These are phyloP conservation scores for Thymus mandschuricus DNA, from an alignment of 257 asterid genomes.

Conservation along the genomic window DNA sequence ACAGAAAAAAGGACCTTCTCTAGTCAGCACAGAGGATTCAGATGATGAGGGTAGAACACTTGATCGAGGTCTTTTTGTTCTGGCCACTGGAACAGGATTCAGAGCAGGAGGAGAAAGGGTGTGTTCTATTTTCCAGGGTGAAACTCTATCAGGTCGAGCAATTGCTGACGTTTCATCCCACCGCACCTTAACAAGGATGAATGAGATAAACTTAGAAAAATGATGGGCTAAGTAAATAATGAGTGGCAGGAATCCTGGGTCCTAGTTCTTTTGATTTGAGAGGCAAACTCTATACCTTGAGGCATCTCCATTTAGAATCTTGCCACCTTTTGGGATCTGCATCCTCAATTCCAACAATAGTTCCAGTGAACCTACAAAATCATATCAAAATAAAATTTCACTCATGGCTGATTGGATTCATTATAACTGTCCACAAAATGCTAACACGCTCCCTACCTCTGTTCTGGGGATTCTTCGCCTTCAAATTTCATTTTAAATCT, in stretches of 20 bases:
- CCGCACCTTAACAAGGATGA: conserved; percentile 62
- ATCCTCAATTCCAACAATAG: conserved; percentile 88
- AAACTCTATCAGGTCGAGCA: conserved; percentile 90
- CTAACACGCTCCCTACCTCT: conserved; percentile 58
- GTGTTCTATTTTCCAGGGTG: conserved; percentile 97
- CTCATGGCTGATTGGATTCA: conserved; percentile 1
- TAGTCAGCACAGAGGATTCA: conserved; percentile 78
- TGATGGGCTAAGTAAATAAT: conserved; percentile 11
- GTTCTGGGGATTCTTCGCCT: conserved; percentile 99
- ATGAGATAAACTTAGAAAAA: conserved; percentile 18
- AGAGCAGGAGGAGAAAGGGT: conserved; percentile 85
- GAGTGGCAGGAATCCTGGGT: background rate
- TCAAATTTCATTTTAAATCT: conserved; percentile 97
- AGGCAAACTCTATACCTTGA: conserved; percentile 58
- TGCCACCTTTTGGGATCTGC: conserved; percentile 79
- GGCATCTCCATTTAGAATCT: conserved; percentile 95
- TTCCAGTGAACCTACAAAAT: conserved; percentile 78
- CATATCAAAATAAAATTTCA: conserved; percentile 4
- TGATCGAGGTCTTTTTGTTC: conserved; percentile 84
- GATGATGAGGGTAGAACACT: conserved; percentile 72
- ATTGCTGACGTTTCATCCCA: conserved; percentile 95
- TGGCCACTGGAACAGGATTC: conserved; percentile 77
- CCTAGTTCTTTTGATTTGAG: conserved; percentile 3
- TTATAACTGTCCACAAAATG: conserved; percentile 13
- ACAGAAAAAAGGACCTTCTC: conserved; percentile 61